phyloP scores from a whole-genome alignment of 805 yeast genomes.

The Lachancea kluyveri region DNA sequence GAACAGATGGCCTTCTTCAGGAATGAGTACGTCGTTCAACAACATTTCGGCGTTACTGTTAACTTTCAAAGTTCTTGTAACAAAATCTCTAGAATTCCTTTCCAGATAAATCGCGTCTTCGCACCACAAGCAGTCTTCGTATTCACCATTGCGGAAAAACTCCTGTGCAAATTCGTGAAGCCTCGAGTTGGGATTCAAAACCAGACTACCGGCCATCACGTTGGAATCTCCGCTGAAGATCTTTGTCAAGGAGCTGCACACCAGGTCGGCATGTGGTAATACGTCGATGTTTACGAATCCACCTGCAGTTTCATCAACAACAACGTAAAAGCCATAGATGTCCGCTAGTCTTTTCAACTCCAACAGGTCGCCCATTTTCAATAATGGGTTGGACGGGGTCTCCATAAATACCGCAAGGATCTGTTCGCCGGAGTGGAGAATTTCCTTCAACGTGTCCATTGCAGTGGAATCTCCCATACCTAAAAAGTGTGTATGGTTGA shows the following conservation, averaged over 20 bases:
- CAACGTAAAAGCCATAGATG: slow-evolving; percentile 67
- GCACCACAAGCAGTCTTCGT: slow-evolving; percentile 80
- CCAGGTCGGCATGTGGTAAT: slow-evolving; percentile 74
- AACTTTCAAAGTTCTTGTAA: slow-evolving; percentile 46
- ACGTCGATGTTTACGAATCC: slow-evolving; percentile 81
- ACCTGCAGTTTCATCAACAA: slow-evolving; percentile 93
- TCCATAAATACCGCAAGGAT: slow-evolving; percentile 83
- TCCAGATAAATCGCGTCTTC: slow-evolving; percentile 93
- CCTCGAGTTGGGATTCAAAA: slow-evolving; percentile 63
- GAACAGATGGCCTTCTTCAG: slow-evolving; percentile 42
- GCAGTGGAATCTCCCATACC: slow-evolving; percentile 78
- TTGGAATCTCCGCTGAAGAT: slow-evolving; percentile 92
- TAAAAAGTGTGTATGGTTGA: slow-evolving; percentile 85
- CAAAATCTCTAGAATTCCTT: slow-evolving; percentile 88
- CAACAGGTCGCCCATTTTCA: slow-evolving; percentile 73
- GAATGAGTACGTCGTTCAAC: slow-evolving; percentile 44
- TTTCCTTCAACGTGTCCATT: slow-evolving; percentile 50
- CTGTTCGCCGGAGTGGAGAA: slow-evolving; percentile 56
- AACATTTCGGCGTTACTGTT: slow-evolving; percentile 52
- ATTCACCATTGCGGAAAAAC: slow-evolving; percentile 41
- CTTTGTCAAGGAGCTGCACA: slow-evolving; percentile 82
- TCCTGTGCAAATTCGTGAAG: slow-evolving; percentile 38
- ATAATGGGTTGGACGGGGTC: slow-evolving; percentile 90
- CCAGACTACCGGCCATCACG: slow-evolving; percentile 90
- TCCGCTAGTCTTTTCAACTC: slow-evolving; percentile 61